Evolutionary conservation across 371 early-diverging fungal species (phyloP).

Genomic region (Conidiobolus incongruus): DNA sequence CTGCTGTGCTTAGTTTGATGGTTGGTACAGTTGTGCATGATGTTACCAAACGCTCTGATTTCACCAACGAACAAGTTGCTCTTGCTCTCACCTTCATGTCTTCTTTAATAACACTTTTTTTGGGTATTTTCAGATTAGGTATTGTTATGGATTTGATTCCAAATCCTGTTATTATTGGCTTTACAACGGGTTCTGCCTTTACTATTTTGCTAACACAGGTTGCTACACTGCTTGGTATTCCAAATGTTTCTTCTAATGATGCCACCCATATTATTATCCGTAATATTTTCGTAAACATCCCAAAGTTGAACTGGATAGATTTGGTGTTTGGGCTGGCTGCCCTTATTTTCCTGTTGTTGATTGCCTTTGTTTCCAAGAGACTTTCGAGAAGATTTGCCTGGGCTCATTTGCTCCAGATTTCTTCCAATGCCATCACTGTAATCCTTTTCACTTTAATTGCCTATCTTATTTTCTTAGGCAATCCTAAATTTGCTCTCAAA

Average conservation of each 20-base stretch:
- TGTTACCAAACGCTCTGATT: not conserved
- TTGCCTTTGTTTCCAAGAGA: constrained; percentile 11
- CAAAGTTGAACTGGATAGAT: constrained; percentile 16
- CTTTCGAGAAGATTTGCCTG: constrained; percentile 6
- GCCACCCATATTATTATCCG: constrained; percentile 22
- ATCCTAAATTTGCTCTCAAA: not conserved
- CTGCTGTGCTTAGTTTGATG: constrained; percentile 36
- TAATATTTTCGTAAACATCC: constrained; percentile 21
- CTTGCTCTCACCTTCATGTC: not conserved
- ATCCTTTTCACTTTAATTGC: constrained; percentile 21
- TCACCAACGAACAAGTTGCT: not conserved
- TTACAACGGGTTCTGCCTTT: constrained; percentile 42
- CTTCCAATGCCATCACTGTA: constrained; percentile 18
- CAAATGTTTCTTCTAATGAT: constrained; percentile 10
- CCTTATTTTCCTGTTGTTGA: constrained; percentile 17
- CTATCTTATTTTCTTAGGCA: constrained; percentile 11
- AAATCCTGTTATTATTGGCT: constrained; percentile 38
- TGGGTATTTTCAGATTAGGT: constrained; percentile 61
- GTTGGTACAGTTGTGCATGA: not conserved
- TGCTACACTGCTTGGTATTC: constrained; percentile 46
- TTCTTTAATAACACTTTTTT: constrained; percentile 18
- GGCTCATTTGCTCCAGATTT: constrained; percentile 16
- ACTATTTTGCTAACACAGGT: constrained; percentile 47
- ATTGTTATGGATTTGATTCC: constrained; percentile 74
- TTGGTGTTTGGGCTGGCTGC: constrained; percentile 21